Conservation (phyloP, 257 asterid species). For the Fraxinus excelsior region DNA sequence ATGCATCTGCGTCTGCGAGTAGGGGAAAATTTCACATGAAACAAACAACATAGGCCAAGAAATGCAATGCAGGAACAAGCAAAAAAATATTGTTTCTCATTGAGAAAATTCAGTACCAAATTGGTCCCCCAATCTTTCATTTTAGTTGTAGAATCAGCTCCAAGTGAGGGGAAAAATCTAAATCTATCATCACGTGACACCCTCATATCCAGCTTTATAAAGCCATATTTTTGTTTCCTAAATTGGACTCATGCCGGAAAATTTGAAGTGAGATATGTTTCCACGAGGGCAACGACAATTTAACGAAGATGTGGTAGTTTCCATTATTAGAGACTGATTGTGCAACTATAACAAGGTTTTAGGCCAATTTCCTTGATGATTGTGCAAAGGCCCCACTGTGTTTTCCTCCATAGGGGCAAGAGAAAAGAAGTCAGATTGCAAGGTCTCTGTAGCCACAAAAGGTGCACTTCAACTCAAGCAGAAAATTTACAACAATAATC, state of each 20-base stretch:
- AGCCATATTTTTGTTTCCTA: background rate
- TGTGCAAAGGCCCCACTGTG: background rate
- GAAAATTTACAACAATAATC: background rate
- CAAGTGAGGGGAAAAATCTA: background rate
- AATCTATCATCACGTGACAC: background rate
- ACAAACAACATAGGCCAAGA: background rate
- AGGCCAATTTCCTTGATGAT: background rate
- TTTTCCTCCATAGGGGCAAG: background rate
- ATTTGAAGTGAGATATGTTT: background rate
- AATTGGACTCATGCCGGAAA: background rate
- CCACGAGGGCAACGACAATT: background rate
- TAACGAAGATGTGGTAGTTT: background rate
- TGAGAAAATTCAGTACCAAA: background rate
- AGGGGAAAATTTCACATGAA: constrained; percentile 4
- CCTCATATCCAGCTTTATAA: background rate
- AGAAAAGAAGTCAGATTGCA: background rate
- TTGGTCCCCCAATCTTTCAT: background rate
- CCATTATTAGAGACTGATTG: background rate
- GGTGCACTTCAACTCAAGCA: background rate
- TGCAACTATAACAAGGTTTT: background rate
- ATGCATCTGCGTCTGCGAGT: constrained; percentile 88
- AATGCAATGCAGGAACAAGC: background rate
- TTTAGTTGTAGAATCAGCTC: background rate
- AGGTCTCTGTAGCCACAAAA: background rate
- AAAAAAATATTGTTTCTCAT: background rate